phyloP scores from a whole-genome alignment of 1,284 basidiomycete species.

The Cutaneotrichosporon spelunceum region DNA sequence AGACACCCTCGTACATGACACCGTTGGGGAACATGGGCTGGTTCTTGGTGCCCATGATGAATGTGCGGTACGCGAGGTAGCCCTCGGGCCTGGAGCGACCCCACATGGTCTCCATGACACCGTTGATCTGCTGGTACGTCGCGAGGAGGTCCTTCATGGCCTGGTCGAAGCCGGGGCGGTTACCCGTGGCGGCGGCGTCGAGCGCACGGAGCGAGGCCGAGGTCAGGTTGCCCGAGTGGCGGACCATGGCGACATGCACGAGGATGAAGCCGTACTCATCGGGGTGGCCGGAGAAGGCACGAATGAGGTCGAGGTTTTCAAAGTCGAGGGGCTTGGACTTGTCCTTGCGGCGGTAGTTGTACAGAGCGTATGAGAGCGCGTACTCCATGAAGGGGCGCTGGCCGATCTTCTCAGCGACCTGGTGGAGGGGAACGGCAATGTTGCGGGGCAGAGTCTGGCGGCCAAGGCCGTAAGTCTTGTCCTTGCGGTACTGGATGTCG shows the following conservation, averaged over 20 bases:
- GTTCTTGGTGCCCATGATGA: constrained; percentile 21
- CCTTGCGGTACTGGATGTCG: constrained; percentile 24
- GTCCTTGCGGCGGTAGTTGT: constrained; percentile 27
- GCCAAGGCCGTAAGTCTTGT: constrained; percentile 23
- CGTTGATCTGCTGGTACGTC: constrained; percentile 23
- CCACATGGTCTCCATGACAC: constrained; percentile 27
- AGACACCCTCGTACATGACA: constrained; percentile 27
- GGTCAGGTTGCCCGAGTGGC: constrained; percentile 21
- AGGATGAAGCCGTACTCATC: constrained; percentile 27
- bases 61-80: constrained; percentile 21
- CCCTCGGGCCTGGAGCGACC: constrained; percentile 26
- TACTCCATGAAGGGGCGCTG: constrained; percentile 29
- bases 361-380: constrained; percentile 25
- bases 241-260: constrained; percentile 27
- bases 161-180: constrained; percentile 21
- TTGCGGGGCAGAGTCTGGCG: constrained; percentile 25
- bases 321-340: constrained; percentile 17
- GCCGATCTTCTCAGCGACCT: constrained; percentile 22
- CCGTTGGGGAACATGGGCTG: constrained; percentile 27
- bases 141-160: constrained; percentile 19
- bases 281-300: constrained; percentile 24
- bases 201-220: constrained; percentile 16
- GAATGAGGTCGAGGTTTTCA: constrained; percentile 26
- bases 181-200: constrained; percentile 16
- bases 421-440: constrained; percentile 23